Base-by-base conservation (phyloP, 2,329 filamentous ascomycete species). In the Fusarium bactridioides region DNA sequence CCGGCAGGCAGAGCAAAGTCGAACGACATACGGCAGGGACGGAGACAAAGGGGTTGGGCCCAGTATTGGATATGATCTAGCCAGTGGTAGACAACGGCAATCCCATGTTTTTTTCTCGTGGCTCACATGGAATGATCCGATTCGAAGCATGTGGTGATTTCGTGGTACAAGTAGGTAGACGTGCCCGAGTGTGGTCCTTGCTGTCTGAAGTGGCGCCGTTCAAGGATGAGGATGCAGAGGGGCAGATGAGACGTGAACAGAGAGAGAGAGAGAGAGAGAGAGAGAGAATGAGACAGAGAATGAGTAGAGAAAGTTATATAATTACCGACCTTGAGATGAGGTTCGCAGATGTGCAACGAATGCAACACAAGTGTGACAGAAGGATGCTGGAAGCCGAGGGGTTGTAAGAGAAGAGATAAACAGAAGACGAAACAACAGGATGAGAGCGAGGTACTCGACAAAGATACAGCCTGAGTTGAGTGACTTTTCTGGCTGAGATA, bases 401-500 rank as follows among this genome's bases (percentile, higher is more conserved):
- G 31, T 31, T 48, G 45, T 37, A 35, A 33, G 37, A 57, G 41
- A 44, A 45, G 61, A 47, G 47, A 60, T 40, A 51, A 68, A 64
- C 37, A 12, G 38, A 41, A 45, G 50, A 56, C 38, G 31, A 27
- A 41, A 50, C 61, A 64, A 69, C 62, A 56, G 53, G 56, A 67
- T 44, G 43, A 62, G n/a, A 60, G 55, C 12, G 37, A 53, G 47
- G 31, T 41, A 67, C 47, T 45, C 27, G 51, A 67, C 35, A 35
- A 67, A 65, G 41, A 54, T 57, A 67, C 35, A 50, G 38, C 41
- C 47, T 54, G 37, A 62, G 41, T 33, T 31, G 53, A 63, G 67
- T 35, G 60, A 48, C 50, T 60, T 67, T 56, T 58, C 40, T 53
- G 48, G 61, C 67, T 70, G 67, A 67, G 70, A 73, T 71, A 71